phyloP scores from a whole-genome alignment of 2,329 filamentous ascomycete genomes.

The Paecilomyces sp. region DNA sequence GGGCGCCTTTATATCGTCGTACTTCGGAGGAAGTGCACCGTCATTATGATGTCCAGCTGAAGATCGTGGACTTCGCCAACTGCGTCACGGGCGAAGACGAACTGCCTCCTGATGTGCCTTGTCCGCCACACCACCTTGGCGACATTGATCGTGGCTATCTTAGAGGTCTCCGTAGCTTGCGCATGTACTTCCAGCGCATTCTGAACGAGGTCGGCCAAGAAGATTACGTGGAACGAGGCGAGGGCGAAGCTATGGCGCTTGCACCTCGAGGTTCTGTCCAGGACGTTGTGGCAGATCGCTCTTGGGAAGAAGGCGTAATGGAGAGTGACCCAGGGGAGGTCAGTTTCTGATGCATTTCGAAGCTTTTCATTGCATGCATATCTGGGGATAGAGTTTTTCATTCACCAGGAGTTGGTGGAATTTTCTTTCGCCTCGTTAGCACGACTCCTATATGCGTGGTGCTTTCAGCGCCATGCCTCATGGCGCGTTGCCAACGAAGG shows the following conservation, averaged over 20 bases:
- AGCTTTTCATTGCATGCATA: conserved; percentile 1
- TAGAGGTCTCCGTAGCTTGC: conserved; percentile 70
- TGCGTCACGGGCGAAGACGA: conserved; percentile 82
- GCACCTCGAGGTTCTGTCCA: conserved; percentile 24
- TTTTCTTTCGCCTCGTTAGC: conserved; percentile 1
- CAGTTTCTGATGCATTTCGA: conserved; percentile 25
- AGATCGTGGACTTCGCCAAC: conserved; percentile 98
- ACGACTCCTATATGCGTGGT: conserved; percentile 4
- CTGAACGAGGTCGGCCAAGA: conserved; percentile 62
- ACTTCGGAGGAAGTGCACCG: conserved; percentile 29
- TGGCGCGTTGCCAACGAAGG: conserved; percentile 1
- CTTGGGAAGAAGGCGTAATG: conserved; percentile 35
- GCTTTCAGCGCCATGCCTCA: not conserved
- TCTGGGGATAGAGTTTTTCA: conserved; percentile 14
- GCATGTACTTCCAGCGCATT: conserved; percentile 80
- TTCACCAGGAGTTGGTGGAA: conserved; percentile 5
- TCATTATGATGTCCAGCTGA: conserved; percentile 59
- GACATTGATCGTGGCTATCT: conserved; percentile 85
- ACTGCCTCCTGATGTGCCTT: conserved; percentile 51
- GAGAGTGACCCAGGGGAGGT: conserved; percentile 38
- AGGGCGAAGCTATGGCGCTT: conserved; percentile 34
- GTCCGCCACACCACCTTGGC: conserved; percentile 72
- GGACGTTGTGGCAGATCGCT: conserved; percentile 23
- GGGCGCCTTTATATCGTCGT: conserved; percentile 26
- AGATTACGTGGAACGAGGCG: conserved; percentile 37